Conservation (phyloP, 2,329 filamentous ascomycete species). For the Laburnicola sp. region DNA sequence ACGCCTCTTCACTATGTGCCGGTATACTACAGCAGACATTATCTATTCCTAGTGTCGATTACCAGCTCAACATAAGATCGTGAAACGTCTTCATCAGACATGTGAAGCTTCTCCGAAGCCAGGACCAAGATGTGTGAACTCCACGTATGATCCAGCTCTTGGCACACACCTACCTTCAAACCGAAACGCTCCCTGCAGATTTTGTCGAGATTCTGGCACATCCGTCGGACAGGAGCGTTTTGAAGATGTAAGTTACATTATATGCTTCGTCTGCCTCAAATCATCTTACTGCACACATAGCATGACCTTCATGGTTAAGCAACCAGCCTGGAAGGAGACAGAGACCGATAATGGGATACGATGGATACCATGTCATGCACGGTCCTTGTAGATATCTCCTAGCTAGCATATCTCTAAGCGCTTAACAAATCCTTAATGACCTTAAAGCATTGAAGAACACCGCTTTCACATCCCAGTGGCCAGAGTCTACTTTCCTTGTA, state of each 20-base stretch:
- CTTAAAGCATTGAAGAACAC: no score
- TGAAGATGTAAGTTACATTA: slow-evolving; percentile 8
- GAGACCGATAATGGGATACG: no score
- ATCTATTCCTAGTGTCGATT: slow-evolving; percentile 7
- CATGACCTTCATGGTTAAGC: slow-evolving; percentile 7
- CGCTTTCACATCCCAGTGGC: no score
- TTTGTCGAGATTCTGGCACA: slow-evolving; percentile 15
- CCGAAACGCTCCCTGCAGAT: slow-evolving; percentile 14
- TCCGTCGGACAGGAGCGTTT: slow-evolving; percentile 1
- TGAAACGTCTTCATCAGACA: slow-evolving; percentile 13
- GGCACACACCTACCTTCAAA: slow-evolving; percentile 11
- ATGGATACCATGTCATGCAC: no score
- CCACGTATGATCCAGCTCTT: slow-evolving; percentile 13
- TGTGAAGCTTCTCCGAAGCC: slow-evolving; percentile 10
- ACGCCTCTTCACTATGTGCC: slow-evolving; percentile 9
- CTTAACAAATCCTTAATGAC: no score
- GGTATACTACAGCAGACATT: slow-evolving; percentile 10
- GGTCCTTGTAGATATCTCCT: neutral
- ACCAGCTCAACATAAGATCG: slow-evolving; percentile 9
- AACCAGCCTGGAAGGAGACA: no score
- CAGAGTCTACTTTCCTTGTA: no score
- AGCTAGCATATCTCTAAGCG: neutral
- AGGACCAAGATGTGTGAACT: slow-evolving; percentile 10
- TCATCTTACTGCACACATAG: slow-evolving; percentile 8
- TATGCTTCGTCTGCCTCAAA: neutral